A percentile compares a stretch with the other conserved stretches of the same genome.
These are phyloP conservation scores for Letharia columbiana DNA, from an alignment of 495 filamentous ascomycete genomes.

Conservation along the genomic window DNA sequence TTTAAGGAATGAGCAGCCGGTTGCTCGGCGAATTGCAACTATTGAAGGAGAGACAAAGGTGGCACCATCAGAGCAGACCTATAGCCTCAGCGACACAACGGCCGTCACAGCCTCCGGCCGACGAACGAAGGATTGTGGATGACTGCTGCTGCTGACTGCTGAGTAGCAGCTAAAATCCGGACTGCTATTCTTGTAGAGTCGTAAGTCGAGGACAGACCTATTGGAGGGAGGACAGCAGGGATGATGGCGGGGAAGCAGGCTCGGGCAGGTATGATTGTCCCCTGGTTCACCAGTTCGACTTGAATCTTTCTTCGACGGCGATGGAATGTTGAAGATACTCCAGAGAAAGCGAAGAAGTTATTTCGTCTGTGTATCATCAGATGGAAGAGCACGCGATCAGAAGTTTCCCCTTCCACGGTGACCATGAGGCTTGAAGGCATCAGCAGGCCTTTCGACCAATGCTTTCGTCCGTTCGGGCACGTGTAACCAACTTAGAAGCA, in stretches of 20 bases:
- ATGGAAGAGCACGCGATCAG: not conserved
- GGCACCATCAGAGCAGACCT: not conserved
- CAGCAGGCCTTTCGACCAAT: slow-evolving; percentile 2
- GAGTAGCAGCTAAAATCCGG: not conserved
- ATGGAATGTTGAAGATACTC: not conserved
- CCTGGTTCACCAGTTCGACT: not conserved
- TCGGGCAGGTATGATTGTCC: not conserved
- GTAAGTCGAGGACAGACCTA: not conserved
- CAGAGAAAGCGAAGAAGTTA: too few species aligned
- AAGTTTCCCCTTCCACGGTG: not conserved
- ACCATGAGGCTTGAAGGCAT: not conserved
- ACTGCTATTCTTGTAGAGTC: not conserved
- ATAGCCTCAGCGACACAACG: not conserved
- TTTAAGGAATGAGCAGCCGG: not conserved
- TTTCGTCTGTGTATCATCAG: not conserved
- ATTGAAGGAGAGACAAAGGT: not conserved
- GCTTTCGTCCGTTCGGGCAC: not conserved
- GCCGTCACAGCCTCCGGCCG: not conserved
- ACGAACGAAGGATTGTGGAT: not conserved
- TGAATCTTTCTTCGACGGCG: not conserved
- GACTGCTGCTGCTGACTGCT: not conserved
- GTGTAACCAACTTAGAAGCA: not conserved
- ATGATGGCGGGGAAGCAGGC: not conserved
- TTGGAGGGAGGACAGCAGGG: not conserved
- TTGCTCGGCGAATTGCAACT: not conserved